Conservation (phyloP, 371 early-diverging fungal species). For the Dichotomocladium elegans region DNA sequence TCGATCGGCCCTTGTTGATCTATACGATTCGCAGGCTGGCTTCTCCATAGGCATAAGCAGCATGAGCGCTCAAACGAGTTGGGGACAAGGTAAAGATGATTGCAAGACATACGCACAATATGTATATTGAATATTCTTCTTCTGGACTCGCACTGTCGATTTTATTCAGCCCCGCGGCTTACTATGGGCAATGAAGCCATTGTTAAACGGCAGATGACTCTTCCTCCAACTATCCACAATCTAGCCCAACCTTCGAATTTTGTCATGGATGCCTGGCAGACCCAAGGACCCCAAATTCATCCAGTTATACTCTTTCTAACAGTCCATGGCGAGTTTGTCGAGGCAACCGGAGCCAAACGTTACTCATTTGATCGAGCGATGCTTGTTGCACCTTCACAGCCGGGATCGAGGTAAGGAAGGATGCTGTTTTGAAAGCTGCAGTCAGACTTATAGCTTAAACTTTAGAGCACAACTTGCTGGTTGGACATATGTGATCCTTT, state of each 20-base stretch:
- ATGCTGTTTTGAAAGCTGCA: not conserved
- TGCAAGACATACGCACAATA: not conserved
- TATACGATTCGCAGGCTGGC: slow-evolving; percentile 31
- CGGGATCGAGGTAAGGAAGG: slow-evolving; percentile 42
- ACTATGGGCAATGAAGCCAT: slow-evolving; percentile 22
- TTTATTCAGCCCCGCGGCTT: slow-evolving; percentile 5
- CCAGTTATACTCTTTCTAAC: slow-evolving; percentile 42
- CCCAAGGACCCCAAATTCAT: slow-evolving; percentile 15
- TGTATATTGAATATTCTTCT: too few relatives aligned
- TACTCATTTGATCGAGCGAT: slow-evolving; percentile 55
- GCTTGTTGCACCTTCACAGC: slow-evolving; percentile 48
- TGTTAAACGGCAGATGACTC: slow-evolving; percentile 24
- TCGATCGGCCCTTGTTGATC: slow-evolving; percentile 25
- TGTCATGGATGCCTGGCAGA: slow-evolving; percentile 58
- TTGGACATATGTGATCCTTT: slow-evolving; percentile 48
- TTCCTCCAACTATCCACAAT: slow-evolving; percentile 51
- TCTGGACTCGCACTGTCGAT: too few relatives aligned
- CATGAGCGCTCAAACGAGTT: slow-evolving; percentile 17
- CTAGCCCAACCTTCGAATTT: slow-evolving; percentile 37
- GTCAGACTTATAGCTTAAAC: not conserved
- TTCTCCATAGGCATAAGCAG: slow-evolving; percentile 30
- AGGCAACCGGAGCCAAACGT: slow-evolving; percentile 15
- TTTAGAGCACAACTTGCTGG: slow-evolving; percentile 46
- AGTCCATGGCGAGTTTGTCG: slow-evolving; percentile 49
- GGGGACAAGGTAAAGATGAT: slow-evolving; percentile 35